These are phyloP conservation scores for Nakazawaea ambrosiae DNA, from an alignment of 805 yeast genomes.

Conservation along the genomic window DNA sequence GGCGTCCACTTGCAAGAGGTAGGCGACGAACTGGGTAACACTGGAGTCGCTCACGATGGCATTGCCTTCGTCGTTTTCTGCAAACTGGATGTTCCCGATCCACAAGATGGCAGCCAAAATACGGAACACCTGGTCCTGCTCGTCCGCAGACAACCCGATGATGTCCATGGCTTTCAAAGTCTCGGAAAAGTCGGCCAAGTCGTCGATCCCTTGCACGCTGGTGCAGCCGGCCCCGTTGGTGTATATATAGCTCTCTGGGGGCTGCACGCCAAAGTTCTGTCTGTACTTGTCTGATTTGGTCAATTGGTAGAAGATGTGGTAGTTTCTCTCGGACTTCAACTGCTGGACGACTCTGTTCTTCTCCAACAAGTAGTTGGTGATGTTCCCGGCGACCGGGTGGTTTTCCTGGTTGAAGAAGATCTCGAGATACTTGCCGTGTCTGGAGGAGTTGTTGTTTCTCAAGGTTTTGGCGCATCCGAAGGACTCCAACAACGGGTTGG, in stretches of 20 bases:
- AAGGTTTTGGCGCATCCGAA: constrained; percentile 93
- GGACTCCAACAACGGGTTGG: constrained; percentile 86
- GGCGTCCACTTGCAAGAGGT: constrained; percentile 74
- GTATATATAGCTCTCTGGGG: constrained; percentile 87
- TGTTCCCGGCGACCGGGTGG: constrained; percentile 93
- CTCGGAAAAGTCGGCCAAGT: constrained; percentile 67
- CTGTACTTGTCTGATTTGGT: constrained; percentile 83
- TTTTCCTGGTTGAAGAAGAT: constrained; percentile 75
- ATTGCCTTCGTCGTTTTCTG: constrained; percentile 82
- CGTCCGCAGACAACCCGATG: constrained; percentile 75
- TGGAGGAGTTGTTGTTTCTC: constrained; percentile 81
- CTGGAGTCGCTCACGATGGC: constrained; percentile 76
- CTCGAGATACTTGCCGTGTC: constrained; percentile 92
- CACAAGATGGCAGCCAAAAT: constrained; percentile 80
- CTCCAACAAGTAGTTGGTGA: constrained; percentile 89
- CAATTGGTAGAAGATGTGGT: constrained; percentile 94
- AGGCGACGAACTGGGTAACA: constrained; percentile 93
- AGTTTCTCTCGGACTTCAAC: constrained; percentile 85
- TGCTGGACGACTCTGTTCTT: constrained; percentile 97
- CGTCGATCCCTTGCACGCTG: constrained; percentile 82
- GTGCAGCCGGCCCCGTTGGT: constrained; percentile 85
- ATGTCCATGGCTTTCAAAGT: constrained; percentile 82
- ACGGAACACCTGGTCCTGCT: constrained; percentile 87
- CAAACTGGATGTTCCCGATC: constrained; percentile 89
- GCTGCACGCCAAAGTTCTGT: constrained; percentile 81